Evolutionary conservation across 257 asterid species (phyloP).

Genomic region (Nicotiana knightiana): DNA sequence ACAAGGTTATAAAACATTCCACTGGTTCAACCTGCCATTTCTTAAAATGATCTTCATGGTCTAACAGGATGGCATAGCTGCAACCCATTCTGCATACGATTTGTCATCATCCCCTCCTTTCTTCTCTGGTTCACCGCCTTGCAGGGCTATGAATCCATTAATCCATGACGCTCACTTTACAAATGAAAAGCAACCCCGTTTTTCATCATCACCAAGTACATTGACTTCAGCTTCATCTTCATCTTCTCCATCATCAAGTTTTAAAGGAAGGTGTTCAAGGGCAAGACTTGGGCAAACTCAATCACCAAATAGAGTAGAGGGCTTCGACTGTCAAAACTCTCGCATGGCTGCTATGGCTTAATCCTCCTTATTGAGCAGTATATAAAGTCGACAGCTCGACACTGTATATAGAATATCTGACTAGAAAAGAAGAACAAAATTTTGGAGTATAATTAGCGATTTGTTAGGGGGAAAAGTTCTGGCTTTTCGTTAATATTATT

Average conservation of each 20-base stretch:
- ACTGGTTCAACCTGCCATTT: background rate
- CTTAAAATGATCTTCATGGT: constrained; percentile 9
- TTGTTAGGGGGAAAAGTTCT: background rate
- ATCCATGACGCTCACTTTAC: constrained; percentile 36
- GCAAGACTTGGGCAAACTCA: constrained; percentile 26
- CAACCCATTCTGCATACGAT: constrained; percentile 16
- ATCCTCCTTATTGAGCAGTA: background rate
- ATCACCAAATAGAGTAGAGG: constrained; percentile 44
- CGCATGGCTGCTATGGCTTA: constrained; percentile 28
- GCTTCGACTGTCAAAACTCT: constrained; percentile 37
- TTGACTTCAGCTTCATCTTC: constrained; percentile 31
- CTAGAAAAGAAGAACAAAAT: background rate
- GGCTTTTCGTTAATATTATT: background rate
- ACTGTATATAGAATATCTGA: background rate
- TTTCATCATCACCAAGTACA: constrained; percentile 12
- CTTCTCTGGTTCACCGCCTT: constrained; percentile 48
- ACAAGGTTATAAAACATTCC: background rate
- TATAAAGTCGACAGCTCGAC: background rate
- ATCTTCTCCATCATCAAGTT: constrained; percentile 24
- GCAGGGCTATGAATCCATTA: constrained; percentile 45
- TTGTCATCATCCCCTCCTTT: constrained; percentile 43
- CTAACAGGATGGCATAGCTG: constrained; percentile 32
- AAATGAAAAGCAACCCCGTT: constrained; percentile 13
- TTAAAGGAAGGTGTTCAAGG: constrained; percentile 17
- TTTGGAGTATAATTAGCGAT: background rate